These are phyloP conservation scores for Rhizomucor pusillus DNA, from an alignment of 371 early-diverging fungal species.

Conservation along the genomic window DNA sequence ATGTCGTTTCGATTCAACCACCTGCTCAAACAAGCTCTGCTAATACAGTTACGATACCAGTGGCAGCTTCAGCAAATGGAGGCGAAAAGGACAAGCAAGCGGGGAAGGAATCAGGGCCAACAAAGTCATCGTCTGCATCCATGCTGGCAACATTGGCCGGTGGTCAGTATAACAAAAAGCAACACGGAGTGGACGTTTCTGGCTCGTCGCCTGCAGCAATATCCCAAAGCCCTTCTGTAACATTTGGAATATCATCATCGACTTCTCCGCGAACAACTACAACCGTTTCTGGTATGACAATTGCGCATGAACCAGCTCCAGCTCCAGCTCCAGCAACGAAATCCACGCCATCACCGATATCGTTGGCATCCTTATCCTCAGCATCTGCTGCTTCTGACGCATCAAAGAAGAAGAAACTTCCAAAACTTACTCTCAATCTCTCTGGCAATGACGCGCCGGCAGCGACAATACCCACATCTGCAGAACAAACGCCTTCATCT, in stretches of 20 bases:
- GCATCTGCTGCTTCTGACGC: slow-evolving; percentile 12
- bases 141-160: slow-evolving; percentile 40
- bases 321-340: slow-evolving; percentile 4
- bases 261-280: slow-evolving; percentile 11
- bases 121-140: slow-evolving; percentile 15
- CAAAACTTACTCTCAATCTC: slow-evolving; percentile 31
- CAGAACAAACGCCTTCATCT: slow-evolving; percentile 9
- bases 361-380: slow-evolving; percentile 24
- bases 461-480: slow-evolving; percentile 6
- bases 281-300: not conserved
- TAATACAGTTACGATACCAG: slow-evolving; percentile 10
- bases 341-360: slow-evolving; percentile 16
- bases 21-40: slow-evolving; percentile 9
- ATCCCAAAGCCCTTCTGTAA: not conserved
- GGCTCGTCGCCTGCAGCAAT: slow-evolving; percentile 14
- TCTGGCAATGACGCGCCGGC: slow-evolving; percentile 4
- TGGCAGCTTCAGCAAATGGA: slow-evolving; percentile 6
- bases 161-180: slow-evolving; percentile 23
- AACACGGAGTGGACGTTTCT: not conserved
- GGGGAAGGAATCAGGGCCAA: not conserved
- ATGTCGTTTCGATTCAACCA: slow-evolving; percentile 23
- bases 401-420: slow-evolving; percentile 27
- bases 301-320: slow-evolving; percentile 5
- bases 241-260: slow-evolving; percentile 6
- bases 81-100: slow-evolving; percentile 1